A percentile compares a stretch with the other conserved stretches of the same genome.
Conservation (phyloP, 1,139 yeast genomes). For the Suhomyces bribrorum region DNA sequence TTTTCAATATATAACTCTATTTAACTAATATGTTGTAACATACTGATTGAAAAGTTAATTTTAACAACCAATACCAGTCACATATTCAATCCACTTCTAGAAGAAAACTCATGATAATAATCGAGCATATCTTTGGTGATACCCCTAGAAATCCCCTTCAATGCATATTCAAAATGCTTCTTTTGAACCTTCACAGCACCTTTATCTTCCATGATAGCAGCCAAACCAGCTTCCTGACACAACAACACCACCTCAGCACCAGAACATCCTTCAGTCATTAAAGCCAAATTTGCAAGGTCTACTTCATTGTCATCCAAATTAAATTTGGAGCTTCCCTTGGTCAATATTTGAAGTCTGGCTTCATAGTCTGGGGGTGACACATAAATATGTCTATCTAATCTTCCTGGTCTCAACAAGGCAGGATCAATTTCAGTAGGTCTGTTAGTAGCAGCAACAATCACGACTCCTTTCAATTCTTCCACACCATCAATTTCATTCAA, state of each 20-base stretch:
- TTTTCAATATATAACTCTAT: too few relatives aligned
- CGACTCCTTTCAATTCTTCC: conserved; percentile 89
- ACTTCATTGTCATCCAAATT: conserved; percentile 45
- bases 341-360: conserved; percentile 76
- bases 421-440: conserved; percentile 91
- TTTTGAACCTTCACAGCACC: conserved; percentile 53
- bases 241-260: conserved; percentile 93
- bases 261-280: conserved; percentile 80
- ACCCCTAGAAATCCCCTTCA: conserved; percentile 66
- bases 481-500: conserved; percentile 96
- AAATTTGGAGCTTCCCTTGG: conserved; percentile 62
- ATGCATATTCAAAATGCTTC: conserved; percentile 72
- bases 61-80: too few relatives aligned
- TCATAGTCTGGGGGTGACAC: conserved; percentile 86
- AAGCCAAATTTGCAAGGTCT: conserved; percentile 57
- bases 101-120: conserved; percentile 69
- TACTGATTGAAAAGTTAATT: too few relatives aligned
- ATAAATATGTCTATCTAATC: conserved; percentile 87
- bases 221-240: conserved; percentile 93
- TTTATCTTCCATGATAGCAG: conserved; percentile 81
- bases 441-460: conserved; percentile 92
- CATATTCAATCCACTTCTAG: conserved; percentile 37
- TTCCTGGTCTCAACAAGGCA: conserved; percentile 89
- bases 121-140: conserved; percentile 82
- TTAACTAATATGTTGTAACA: too few relatives aligned